Conservation (phyloP, 176 grass and related monocot species). For the Melocanna baccifera region DNA sequence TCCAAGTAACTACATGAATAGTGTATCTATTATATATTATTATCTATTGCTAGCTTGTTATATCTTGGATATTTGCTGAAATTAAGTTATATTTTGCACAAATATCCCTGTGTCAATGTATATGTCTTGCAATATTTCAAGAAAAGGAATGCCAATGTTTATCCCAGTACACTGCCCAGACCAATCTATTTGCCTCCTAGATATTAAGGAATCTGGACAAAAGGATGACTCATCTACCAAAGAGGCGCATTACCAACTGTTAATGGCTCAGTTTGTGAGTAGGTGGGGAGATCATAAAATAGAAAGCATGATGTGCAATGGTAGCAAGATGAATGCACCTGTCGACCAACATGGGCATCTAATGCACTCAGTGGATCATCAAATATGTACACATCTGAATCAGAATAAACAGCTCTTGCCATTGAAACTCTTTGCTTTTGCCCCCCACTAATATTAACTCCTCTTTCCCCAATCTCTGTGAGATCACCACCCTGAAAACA, state of each 20-base stretch:
- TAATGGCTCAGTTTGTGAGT: background rate
- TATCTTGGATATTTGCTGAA: background rate
- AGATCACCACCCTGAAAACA: slow-evolving; percentile 85
- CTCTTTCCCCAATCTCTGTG: slow-evolving; percentile 99
- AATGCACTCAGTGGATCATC: slow-evolving; percentile 98
- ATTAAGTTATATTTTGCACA: slow-evolving; percentile 15
- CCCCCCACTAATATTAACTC: slow-evolving; percentile 97
- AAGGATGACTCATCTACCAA: background rate
- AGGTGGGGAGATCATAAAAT: background rate
- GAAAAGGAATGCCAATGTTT: background rate
- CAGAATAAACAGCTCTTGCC: slow-evolving; percentile 97
- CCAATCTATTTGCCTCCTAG: background rate
- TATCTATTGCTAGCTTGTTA: background rate
- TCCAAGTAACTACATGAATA: slow-evolving; percentile 1
- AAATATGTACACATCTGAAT: slow-evolving; percentile 98
- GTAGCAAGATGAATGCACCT: slow-evolving; percentile 54
- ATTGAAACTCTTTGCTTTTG: slow-evolving; percentile 99
- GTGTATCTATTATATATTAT: background rate
- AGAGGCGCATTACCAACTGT: background rate
- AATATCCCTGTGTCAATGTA: background rate
- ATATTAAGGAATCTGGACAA: background rate
- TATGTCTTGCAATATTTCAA: slow-evolving; percentile 1
- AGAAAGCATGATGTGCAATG: background rate
- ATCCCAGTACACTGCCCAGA: background rate
- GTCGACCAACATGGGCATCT: slow-evolving; percentile 98